Evolutionary conservation across 257 asterid genomes (phyloP).

Genomic region (Linderniella brevidens): DNA sequence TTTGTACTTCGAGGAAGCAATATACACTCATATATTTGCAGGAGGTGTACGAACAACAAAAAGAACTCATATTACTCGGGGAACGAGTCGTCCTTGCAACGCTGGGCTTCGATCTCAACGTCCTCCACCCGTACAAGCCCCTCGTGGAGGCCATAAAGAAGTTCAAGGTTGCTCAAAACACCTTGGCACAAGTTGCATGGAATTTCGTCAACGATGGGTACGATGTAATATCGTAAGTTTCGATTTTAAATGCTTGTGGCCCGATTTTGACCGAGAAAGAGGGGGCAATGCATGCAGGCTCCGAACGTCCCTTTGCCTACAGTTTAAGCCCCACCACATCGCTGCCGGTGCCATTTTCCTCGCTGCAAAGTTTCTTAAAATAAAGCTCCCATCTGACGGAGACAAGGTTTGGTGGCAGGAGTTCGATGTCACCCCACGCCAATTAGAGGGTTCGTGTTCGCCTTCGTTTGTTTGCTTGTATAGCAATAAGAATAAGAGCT

Average conservation of each 20-base stretch:
- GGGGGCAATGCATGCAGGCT: conserved; percentile 83
- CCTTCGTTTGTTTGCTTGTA: conserved; percentile 20
- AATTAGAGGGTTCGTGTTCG: conserved; percentile 81
- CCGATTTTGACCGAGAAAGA: conserved; percentile 47
- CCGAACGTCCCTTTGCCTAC: conserved; percentile 95
- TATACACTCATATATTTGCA: conserved; percentile 13
- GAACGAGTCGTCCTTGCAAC: conserved; percentile 89
- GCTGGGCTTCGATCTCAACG: conserved; percentile 73
- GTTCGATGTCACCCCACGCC: conserved; percentile 99
- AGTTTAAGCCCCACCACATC: conserved; percentile 97
- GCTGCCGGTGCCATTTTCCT: conserved; percentile 99
- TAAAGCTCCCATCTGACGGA: conserved; percentile 90
- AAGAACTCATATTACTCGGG: conserved; percentile 62
- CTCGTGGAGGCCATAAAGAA: conserved; percentile 88
- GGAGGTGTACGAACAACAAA: conserved; percentile 91
- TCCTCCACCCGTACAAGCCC: conserved; percentile 87
- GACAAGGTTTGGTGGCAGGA: conserved; percentile 99
- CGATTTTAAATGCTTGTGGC: conserved; percentile 11
- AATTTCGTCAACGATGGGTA: conserved; percentile 99
- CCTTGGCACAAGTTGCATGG: conserved; percentile 96
- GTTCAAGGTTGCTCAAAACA: conserved; percentile 82
- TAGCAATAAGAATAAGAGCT: conserved; percentile 14
- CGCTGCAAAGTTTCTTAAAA: conserved; percentile 98
- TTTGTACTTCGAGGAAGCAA: too few relatives aligned
- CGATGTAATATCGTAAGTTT: conserved; percentile 16